A percentile compares a stretch with the other conserved stretches of the same genome.
These are phyloP conservation scores for Discostella stelligeroides DNA, from an alignment of 108 stramenopile genomes.

Conservation along the genomic window DNA sequence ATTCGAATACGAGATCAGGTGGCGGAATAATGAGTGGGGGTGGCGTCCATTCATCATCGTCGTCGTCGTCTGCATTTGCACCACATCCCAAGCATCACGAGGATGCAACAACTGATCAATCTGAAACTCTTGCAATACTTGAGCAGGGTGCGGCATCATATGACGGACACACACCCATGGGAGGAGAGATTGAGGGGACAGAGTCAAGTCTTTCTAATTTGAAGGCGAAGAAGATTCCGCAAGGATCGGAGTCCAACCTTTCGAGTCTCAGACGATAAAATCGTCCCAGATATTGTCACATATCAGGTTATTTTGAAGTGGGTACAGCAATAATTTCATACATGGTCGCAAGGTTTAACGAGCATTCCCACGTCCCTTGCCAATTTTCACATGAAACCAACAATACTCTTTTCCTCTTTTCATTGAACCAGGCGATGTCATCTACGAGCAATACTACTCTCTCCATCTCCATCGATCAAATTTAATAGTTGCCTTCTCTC, in stretches of 20 bases:
- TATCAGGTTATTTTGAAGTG: not conserved
- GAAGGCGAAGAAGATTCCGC: conserved; percentile 31
- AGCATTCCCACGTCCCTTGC: no score
- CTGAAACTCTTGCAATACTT: conserved; percentile 40
- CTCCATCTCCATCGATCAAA: conserved; percentile 25
- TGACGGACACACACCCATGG: conserved; percentile 53
- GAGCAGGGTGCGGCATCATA: conserved; percentile 52
- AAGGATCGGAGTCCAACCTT: conserved; percentile 7
- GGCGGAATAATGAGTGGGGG: conserved; percentile 51
- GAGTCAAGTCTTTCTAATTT: conserved; percentile 47
- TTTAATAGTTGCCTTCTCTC: conserved; percentile 21
- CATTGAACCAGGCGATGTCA: conserved; percentile 3
- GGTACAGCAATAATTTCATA: not conserved
- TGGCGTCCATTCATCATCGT: conserved; percentile 44
- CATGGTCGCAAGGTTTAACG: not conserved
- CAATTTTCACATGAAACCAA: no score
- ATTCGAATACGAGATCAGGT: conserved; percentile 6
- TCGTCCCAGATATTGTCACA: not conserved
- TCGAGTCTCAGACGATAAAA: conserved; percentile 8
- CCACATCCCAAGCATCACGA: conserved; percentile 22
- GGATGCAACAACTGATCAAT: conserved; percentile 23
- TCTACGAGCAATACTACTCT: not conserved
- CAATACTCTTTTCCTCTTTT: not conserved
- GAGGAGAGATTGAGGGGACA: conserved; percentile 46
- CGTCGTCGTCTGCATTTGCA: conserved; percentile 41